Evolutionary conservation across 768 basidiomycete genomes (phyloP).

Genomic region (Pulveroboletus sp.): DNA sequence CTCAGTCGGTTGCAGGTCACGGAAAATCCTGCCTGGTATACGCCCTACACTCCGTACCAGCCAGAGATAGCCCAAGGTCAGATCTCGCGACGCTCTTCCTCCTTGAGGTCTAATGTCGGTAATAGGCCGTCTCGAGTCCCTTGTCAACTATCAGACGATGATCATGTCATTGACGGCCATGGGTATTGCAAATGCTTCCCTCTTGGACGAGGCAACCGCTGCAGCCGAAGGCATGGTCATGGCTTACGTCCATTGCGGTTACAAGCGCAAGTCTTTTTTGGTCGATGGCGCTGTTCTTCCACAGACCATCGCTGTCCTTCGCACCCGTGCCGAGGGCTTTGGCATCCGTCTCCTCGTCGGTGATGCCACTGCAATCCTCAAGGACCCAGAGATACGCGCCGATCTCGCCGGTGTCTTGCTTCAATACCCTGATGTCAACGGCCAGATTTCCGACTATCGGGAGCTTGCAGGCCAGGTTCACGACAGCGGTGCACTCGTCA

Average conservation of each 20-base stretch:
- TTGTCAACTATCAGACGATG: conserved; percentile 97
- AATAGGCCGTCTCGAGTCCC: conserved; percentile 87
- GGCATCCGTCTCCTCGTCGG: conserved; percentile 78
- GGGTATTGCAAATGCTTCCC: conserved; percentile 93
- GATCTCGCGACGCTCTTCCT: conserved; percentile 9
- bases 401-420: conserved; percentile 85
- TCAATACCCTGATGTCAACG: conserved; percentile 93
- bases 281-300: conserved; percentile 81
- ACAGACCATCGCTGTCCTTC: conserved; percentile 86
- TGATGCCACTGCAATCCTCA: conserved; percentile 46
- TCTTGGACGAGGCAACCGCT: conserved; percentile 93
- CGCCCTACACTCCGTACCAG: conserved; percentile 93
- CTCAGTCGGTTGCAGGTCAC: conserved; percentile 49
- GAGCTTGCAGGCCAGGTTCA: conserved; percentile 66
- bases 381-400: conserved; percentile 47
- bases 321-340: conserved; percentile 89
- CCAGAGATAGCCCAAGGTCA: conserved; percentile 97
- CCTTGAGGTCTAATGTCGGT: conserved; percentile 10
- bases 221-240: conserved; percentile 97
- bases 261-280: conserved; percentile 78
- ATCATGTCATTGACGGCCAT: conserved; percentile 90
- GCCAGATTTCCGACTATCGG: conserved; percentile 70
- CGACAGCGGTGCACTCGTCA: conserved; percentile 69
- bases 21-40: conserved; percentile 99
- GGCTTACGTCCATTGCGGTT: conserved; percentile 63